Evolutionary conservation across 2,329 filamentous ascomycete genomes (phyloP), one percentile per base, ranked within the genome.

Genomic region (Alternaria gaisen): DNA sequence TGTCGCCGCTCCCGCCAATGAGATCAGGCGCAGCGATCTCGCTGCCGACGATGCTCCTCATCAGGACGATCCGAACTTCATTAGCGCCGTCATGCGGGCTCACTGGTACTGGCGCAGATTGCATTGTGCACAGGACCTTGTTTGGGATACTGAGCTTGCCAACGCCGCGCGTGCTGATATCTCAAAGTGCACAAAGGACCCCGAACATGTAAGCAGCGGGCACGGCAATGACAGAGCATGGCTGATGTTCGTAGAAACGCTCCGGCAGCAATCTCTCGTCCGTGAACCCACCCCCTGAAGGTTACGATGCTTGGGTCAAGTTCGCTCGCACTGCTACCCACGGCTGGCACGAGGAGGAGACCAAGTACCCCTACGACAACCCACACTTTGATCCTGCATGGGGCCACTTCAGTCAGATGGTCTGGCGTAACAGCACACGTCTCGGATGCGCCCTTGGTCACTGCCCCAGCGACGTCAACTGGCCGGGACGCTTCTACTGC

Each of bases 351-450:
- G 73, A 77, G 50, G 76, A 77, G 60, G 74, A 76, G 63, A 61
- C 55, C 48, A 73, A 75, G 63, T 78, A 78, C 55, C 73, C 74
- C 10, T 79, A 77, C 61, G 63, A 71, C 50, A 64, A 73, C 20
- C 76, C 75, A 5, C 61, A 69, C 57, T 75, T 65, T 32, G 65
- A 71, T 14, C 60, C 63, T n/a, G 62, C 69, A 8, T 75, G 72
- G 69, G 75, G 74, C 20, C 77, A 80, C 68, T 80, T 80, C 68
- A 73, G 75, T 7, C 77, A 80, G 69, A 66, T 80, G 65, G 76
- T 80, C 52, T 80, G 77, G 77, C 75, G 76, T 50, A 74, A 76
- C 61, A 71, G 69, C 12, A 65, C 71, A 3, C 72, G 68, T n/a
- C 61, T 80, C 30, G 77, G 77, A 38, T 80, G 77, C 58, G 77